Base-by-base conservation (phyloP, 352 stramenopile species). In the Phytophthora megakarya region DNA sequence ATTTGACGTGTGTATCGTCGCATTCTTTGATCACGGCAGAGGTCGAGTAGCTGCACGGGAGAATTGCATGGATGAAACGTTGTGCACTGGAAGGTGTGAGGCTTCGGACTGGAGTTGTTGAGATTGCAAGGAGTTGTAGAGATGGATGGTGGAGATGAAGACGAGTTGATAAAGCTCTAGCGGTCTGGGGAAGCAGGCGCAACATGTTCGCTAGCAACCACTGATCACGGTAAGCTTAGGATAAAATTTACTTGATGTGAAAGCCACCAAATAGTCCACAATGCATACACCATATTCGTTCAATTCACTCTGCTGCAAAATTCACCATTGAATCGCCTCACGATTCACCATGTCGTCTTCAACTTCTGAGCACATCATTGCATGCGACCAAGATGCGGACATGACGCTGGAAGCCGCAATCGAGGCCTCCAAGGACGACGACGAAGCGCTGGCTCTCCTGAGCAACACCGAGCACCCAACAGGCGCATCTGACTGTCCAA, bases 1-100 rank as follows among this genome's bases (percentile, higher is more conserved):
- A 87, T 21, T 55, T 62, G 33, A 73, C 45, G 33, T 18, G 16
- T 5, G 30, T 35, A 35, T 35, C 28, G 39, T 42, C 4, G 38
- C 28, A 16, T 37, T 40, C 15, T 7, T 56, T 37, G 25, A 38
- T 30, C 13, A 32, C 38, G 2, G 33, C 28, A 16, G 26, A 16
- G 19, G 10, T 51, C 5, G 60, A 65, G 16, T 54, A 69, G 25
- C 5, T 23, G 23, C 65, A 52, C 2, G 21, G 13, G 12, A n/a
- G 25, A 38, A 35, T 26, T 58, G 54, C 48, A 48, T 53, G 42
- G 25, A 22, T 12, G 18, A 48, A 66, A 51, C 47, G 49, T 18
- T 26, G 53, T 3, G 18, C 21, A 5, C 22, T 39, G 46, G 19
- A 8, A 5, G 39, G 11, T 21, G 19, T 49, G 0, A 33, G 40